These are phyloP conservation scores for Xylariaceae sp. DNA, from an alignment of 2,329 filamentous ascomycete genomes.

Conservation along the genomic window DNA sequence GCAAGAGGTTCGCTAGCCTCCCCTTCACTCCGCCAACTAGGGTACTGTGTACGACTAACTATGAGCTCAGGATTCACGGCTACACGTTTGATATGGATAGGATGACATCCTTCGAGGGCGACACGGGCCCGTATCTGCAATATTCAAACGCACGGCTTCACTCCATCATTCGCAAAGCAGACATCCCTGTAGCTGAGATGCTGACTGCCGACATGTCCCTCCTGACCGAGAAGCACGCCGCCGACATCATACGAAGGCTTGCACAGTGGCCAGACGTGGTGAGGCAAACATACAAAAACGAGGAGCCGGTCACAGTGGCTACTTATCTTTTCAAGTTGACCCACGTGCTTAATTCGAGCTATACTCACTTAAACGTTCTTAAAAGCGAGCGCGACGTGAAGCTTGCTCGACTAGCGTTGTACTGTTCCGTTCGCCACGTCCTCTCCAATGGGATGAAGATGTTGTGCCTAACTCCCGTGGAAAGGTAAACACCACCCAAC, in stretches of 20 bases:
- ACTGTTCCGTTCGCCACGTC: too few species aligned
- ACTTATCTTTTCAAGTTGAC: conserved; percentile 73
- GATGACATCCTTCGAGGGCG: conserved; percentile 77
- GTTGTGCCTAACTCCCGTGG: too few species aligned
- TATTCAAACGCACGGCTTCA: conserved; percentile 71
- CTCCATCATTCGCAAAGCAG: conserved; percentile 47
- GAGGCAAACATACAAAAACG: conserved; percentile 64
- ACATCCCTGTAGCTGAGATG: conserved; percentile 48
- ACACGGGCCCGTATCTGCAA: conserved; percentile 77
- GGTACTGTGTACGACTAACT: too few species aligned
- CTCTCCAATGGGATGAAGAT: too few species aligned
- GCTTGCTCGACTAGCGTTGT: too few species aligned
- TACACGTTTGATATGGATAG: conserved; percentile 73
- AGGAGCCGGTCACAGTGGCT: conserved; percentile 71
- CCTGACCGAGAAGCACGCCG: conserved; percentile 63
- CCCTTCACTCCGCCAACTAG: too few species aligned
- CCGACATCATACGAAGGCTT: conserved; percentile 72
- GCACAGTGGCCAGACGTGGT: conserved; percentile 86
- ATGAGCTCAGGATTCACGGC: conserved; percentile 53
- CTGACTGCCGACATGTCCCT: conserved; percentile 62
- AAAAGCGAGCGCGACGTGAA: too few species aligned
- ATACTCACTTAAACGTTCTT: conserved; percentile 81
- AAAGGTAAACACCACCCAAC: too few species aligned
- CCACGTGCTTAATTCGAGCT: conserved; percentile 78
- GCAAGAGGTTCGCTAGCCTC: conserved; percentile 77